Base-by-base conservation (phyloP, 139 green algal species). In the Volvox reticuliferus region DNA sequence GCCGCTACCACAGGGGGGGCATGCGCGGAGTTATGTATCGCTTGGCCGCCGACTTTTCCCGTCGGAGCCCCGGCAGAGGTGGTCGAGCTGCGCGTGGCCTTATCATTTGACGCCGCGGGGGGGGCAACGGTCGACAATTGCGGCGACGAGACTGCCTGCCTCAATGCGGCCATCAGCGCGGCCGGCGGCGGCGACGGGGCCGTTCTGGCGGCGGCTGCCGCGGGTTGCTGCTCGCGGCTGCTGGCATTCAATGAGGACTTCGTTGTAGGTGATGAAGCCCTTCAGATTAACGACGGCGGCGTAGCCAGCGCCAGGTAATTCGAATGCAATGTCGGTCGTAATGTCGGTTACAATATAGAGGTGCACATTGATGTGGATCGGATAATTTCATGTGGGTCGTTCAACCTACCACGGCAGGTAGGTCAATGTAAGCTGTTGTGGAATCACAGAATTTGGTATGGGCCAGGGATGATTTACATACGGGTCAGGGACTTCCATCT, bases 21-120 rank as follows among this genome's bases (percentile, higher is more conserved):
- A 16, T 32, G 63, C 63, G 63, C 82, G 24, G 84, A 89, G 84
- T 89, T 81, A 28, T 81, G 35, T 24, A 68, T 89, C 68, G 84
- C 84, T 35, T 89, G 84, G 84, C 84, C 84, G 84, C 84, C 84
- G 26, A 89, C 84, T 18, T 81, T 89, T 69, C 67, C 84, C 84
- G 84, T 81, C 9, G 84, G 68, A 26, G 84, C 65, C 68, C 32
- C 84, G 5, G 84, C 68, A 2, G 84, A 89, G 84, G 68, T 80
- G 0, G 37, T 89, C 1, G 84, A 89, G 37, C 65, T 89, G 84
- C 36, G 84, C 36, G 84, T 35, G 12, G 84, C 84, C 0, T 37
- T 89, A 32, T 62, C 67, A 28, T 14, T 63, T 22, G 83, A 37
- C 69, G 84, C 79, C 13, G 26, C 36, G 21, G 82, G 32, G 16